These are phyloP conservation scores for Trametes punicea DNA, from an alignment of 768 basidiomycete genomes.

Conservation along the genomic window DNA sequence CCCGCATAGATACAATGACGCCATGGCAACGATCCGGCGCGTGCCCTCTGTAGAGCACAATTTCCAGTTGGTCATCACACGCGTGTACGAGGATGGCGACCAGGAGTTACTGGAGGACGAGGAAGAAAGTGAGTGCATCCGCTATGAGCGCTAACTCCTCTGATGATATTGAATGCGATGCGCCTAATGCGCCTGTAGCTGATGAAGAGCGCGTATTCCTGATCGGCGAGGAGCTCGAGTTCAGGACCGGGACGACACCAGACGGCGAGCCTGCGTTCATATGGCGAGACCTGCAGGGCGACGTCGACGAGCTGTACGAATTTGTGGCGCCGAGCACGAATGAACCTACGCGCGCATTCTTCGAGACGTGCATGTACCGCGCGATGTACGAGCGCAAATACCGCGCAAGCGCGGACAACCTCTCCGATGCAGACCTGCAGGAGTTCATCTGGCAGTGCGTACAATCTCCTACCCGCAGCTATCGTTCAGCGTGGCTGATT, in stretches of 20 bases:
- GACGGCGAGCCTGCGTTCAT: constrained; percentile 79
- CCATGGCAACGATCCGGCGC: constrained; percentile 90
- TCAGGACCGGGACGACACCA: constrained; percentile 62
- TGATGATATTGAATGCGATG: not conserved
- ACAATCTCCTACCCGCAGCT: not conserved
- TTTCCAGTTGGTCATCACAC: constrained; percentile 91
- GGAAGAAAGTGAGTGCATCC: constrained; percentile 64
- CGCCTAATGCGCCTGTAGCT: constrained; percentile 46
- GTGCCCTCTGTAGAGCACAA: constrained; percentile 72
- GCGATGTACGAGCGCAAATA: constrained; percentile 97
- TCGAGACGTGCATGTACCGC: constrained; percentile 91
- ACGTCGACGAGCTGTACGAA: constrained; percentile 91
- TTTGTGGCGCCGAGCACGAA: constrained; percentile 80
- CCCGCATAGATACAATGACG: constrained; percentile 80
- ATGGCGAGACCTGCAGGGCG: constrained; percentile 91
- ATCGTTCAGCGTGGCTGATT: constrained; percentile 6
- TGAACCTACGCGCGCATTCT: constrained; percentile 76
- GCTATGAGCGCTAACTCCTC: not conserved
- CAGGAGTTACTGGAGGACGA: constrained; percentile 93
- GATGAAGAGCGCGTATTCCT: constrained; percentile 93
- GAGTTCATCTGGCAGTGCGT: constrained; percentile 83
- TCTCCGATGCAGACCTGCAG: constrained; percentile 63
- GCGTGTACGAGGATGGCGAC: constrained; percentile 96
- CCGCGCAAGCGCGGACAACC: constrained; percentile 64
- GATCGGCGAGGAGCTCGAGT: constrained; percentile 86